These are phyloP conservation scores for Psilocybe azurescens DNA, from an alignment of 768 basidiomycete species.

Conservation along the genomic window DNA sequence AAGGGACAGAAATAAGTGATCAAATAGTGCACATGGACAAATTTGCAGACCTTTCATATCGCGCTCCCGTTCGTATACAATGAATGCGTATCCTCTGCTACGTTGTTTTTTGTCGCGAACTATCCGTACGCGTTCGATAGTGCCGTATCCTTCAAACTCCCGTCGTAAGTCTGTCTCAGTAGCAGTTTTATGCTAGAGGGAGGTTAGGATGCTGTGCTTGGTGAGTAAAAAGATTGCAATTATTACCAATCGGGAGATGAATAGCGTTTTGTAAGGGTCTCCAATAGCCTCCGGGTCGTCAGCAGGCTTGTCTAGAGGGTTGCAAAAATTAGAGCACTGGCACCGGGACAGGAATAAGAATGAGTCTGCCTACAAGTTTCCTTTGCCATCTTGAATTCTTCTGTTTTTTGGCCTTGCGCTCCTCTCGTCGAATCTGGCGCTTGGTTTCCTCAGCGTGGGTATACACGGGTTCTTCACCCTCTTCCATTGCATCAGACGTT, in stretches of 20 bases:
- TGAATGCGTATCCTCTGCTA: conserved; percentile 92
- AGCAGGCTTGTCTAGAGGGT: conserved; percentile 80
- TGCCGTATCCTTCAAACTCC: conserved; percentile 95
- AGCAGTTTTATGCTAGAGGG: conserved; percentile 81
- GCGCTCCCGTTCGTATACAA: conserved; percentile 96
- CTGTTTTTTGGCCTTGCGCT: conserved; percentile 74
- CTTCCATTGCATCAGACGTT: conserved; percentile 73
- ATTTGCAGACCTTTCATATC: conserved; percentile 92
- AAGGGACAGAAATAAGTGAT: conserved; percentile 11
- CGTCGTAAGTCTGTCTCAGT: conserved; percentile 92
- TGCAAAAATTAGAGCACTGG: conserved; percentile 12
- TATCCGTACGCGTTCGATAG: conserved; percentile 92
- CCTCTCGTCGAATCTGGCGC: conserved; percentile 78
- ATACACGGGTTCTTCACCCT: conserved; percentile 81
- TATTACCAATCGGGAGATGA: conserved; percentile 87
- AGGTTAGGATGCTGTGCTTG: conserved; percentile 10
- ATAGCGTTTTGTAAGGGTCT: conserved; percentile 98
- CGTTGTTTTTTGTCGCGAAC: conserved; percentile 91
- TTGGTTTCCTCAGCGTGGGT: conserved; percentile 86
- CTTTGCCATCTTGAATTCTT: conserved; percentile 80
- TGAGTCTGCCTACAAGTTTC: conserved; percentile 72
- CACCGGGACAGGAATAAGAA: conserved; percentile 4
- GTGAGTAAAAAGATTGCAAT: background rate
- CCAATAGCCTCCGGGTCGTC: conserved; percentile 92
- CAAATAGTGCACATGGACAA: conserved; percentile 20